These are phyloP conservation scores for Rostrohypoxylon terebratum DNA, from an alignment of 495 filamentous ascomycete genomes.

Conservation along the genomic window DNA sequence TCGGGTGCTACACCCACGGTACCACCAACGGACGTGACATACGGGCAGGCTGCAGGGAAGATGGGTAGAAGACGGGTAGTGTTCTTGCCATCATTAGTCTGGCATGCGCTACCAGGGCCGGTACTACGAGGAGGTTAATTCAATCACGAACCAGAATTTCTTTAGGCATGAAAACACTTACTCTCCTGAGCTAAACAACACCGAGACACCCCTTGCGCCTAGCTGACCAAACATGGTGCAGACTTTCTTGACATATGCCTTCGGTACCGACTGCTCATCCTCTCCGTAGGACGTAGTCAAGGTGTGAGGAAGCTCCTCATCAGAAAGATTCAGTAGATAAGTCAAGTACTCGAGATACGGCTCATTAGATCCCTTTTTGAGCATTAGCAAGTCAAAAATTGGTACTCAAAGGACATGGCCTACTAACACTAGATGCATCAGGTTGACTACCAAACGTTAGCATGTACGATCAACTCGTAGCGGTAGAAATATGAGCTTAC, in stretches of 20 bases:
- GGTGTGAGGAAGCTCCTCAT: slow-evolving; percentile 72
- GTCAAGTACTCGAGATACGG: slow-evolving; percentile 80
- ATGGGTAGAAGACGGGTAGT: slow-evolving; percentile 68
- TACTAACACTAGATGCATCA: slow-evolving; percentile 35
- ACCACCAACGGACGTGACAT: slow-evolving; percentile 77
- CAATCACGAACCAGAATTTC: neutral
- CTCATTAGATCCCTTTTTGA: slow-evolving; percentile 66
- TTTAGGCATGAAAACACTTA: slow-evolving; percentile 23
- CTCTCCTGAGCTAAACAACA: slow-evolving; percentile 81
- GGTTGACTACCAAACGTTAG: slow-evolving; percentile 42
- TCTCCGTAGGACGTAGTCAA: slow-evolving; percentile 86
- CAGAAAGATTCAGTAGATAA: slow-evolving; percentile 59
- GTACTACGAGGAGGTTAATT: slow-evolving; percentile 50
- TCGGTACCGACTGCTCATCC: slow-evolving; percentile 79
- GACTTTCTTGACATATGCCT: slow-evolving; percentile 71
- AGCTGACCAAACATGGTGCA: slow-evolving; percentile 75
- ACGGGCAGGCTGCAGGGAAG: slow-evolving; percentile 78
- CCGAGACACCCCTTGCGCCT: slow-evolving; percentile 79
- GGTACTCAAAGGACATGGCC: neutral
- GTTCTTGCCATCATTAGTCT: slow-evolving; percentile 76
- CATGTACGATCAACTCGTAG: neutral
- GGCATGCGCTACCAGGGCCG: slow-evolving; percentile 72
- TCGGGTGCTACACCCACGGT: slow-evolving; percentile 70
- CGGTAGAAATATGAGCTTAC: slow-evolving; percentile 23
- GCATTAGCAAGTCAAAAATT: slow-evolving; percentile 48